Evolutionary conservation across 2,329 filamentous ascomycete species (phyloP), one percentile per base, ranked within the genome.

Genomic region (Venturia nashicola): DNA sequence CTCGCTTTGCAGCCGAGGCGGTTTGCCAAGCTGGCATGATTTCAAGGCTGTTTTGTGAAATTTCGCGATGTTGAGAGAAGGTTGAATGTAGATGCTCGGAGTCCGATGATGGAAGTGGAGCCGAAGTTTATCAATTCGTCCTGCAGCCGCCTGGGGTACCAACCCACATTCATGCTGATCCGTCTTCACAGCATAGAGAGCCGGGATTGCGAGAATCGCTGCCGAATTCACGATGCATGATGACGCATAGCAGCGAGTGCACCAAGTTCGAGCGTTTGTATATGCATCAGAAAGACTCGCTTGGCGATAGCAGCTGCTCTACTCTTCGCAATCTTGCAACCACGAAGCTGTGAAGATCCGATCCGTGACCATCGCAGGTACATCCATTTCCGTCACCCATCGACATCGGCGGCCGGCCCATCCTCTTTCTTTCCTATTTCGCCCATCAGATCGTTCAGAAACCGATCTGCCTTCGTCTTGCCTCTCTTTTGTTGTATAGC

Each of bases 401-500:
- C 39, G 14, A 7, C 36, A 43, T 61, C n/a, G 4, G 14, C 27
- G 32, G 51, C 27, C 36, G 14, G 40, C 59, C 43, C 46, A 48
- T 18, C 34, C 2, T n/a, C 18, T 39, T 63, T 57, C 34, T 63
- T 23, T 51, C 36, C n/a, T 34, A 76, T 66, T 65, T 75, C 72
- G 59, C 67, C 69, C 18, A 70, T 76, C 65, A 88, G 73, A 20
- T 82, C 82, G 63, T 86, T 83, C 69, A 95, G 73, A 73, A 94
- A 94, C 67, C 77, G 83, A 69, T 90, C 88, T 42, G 89, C 89
- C 74, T 88, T 81, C 70, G 84, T 86, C 74, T 85, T 86, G 39
- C 83, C 83, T 72, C 83, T 77, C 69, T 81, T 75, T 71, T 80
- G 78, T 61, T 75, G 71, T 65, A 81, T 76, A 68, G 76, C 74